phyloP scores from a whole-genome alignment of 495 filamentous ascomycete species.

The Penicillium maclennaniae region DNA sequence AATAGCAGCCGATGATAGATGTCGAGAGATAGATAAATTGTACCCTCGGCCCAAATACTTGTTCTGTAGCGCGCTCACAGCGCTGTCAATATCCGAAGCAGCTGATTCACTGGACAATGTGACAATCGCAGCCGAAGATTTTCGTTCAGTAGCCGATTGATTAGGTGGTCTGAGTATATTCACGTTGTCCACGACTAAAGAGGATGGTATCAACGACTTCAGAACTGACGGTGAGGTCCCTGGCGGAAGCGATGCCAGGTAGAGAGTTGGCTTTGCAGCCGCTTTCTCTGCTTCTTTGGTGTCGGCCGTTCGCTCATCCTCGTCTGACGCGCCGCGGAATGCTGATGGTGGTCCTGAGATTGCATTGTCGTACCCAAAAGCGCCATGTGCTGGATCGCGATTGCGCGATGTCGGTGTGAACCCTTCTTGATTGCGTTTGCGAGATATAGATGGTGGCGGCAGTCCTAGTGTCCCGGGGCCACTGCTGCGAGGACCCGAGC shows the following conservation, averaged over 20 bases:
- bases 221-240: conserved; percentile 68
- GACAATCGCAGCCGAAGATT: conserved; percentile 77
- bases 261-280: conserved; percentile 82
- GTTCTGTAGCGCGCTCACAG: conserved; percentile 75
- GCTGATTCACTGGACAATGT: conserved; percentile 82
- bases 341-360: conserved; percentile 35
- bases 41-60: conserved; percentile 85
- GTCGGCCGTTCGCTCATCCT: conserved; percentile 45
- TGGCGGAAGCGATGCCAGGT: conserved; percentile 58
- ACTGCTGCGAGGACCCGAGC: conserved; percentile 52
- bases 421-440: conserved; percentile 52
- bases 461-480: conserved; percentile 76
- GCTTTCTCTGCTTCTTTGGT: conserved; percentile 63
- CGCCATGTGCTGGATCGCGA: conserved; percentile 38
- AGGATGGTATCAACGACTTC: conserved; percentile 66
- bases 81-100: conserved; percentile 76
- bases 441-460: conserved; percentile 46
- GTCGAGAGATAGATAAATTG: conserved; percentile 73
- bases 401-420: conserved; percentile 35
- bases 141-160: conserved; percentile 62
- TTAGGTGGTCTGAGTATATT: conserved; percentile 62
- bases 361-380: conserved; percentile 56
- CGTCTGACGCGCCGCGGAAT: conserved; percentile 46
- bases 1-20: conserved; percentile 79
- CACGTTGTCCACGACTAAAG: conserved; percentile 70